Evolutionary conservation across 768 basidiomycete species (phyloP).

Genomic region (Lentinula raphanica): DNA sequence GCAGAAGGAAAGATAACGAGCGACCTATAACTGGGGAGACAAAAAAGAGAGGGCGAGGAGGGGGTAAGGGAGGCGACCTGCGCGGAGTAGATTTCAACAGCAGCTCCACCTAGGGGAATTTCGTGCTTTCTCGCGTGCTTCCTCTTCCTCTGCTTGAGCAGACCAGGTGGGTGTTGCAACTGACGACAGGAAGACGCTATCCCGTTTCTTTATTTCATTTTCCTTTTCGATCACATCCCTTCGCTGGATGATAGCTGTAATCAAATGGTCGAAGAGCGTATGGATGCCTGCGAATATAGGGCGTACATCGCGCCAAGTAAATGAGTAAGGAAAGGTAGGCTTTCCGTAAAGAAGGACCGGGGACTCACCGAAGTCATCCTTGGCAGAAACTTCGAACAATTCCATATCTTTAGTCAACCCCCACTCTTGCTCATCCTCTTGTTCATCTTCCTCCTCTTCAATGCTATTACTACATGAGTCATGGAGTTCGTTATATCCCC

Average conservation of each 20-base stretch:
- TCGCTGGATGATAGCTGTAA: constrained; percentile 70
- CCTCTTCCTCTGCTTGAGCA: constrained; percentile 77
- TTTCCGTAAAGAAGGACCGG: not conserved
- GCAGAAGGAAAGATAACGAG: constrained; percentile 14
- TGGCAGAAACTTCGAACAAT: constrained; percentile 87
- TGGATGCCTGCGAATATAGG: constrained; percentile 56
- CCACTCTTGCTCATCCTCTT: constrained; percentile 58
- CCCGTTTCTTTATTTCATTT: constrained; percentile 72
- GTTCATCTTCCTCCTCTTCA: constrained; percentile 61
- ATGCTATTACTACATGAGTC: constrained; percentile 65
- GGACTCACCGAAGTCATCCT: constrained; percentile 73
- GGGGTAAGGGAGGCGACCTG: too few species aligned
- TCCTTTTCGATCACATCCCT: constrained; percentile 79
- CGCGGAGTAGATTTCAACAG: constrained; percentile 42
- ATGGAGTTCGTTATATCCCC: constrained; percentile 49
- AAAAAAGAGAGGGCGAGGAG: not conserved
- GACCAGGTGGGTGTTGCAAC: constrained; percentile 66
- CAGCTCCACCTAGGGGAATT: constrained; percentile 60
- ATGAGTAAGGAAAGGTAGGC: not conserved
- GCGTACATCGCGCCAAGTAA: not conserved
- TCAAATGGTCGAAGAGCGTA: constrained; percentile 73
- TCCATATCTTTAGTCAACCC: constrained; percentile 80
- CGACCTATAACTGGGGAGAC: constrained; percentile 12
- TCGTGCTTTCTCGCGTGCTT: constrained; percentile 52
- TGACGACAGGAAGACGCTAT: constrained; percentile 75